phyloP scores from a whole-genome alignment of 352 stramenopile species.

The Globisporangium solare region DNA sequence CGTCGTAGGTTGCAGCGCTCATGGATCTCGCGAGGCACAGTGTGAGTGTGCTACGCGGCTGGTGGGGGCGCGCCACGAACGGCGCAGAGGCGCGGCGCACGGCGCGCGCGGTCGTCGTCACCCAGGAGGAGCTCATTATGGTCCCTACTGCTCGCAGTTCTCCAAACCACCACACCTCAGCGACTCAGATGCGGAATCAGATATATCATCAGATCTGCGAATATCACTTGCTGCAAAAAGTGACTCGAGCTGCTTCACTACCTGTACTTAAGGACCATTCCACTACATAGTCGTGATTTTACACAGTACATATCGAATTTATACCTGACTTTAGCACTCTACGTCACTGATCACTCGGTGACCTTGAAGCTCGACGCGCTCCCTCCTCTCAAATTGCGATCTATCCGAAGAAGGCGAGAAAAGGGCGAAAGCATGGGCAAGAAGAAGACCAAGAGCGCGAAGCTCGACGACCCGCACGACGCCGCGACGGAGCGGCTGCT shows the following conservation, averaged over 20 bases:
- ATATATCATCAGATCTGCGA: not conserved
- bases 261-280: not conserved
- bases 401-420: slow-evolving; percentile 22
- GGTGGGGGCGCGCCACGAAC: slow-evolving; percentile 5
- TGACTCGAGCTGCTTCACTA: too few species aligned
- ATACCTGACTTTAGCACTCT: not conserved
- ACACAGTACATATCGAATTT: too few species aligned
- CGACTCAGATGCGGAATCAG: not conserved
- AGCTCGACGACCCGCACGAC: slow-evolving; percentile 32
- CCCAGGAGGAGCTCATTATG: slow-evolving; percentile 5
- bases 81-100: not conserved
- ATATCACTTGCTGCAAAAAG: not conserved
- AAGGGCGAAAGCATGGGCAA: slow-evolving; percentile 47
- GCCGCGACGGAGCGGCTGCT: slow-evolving; percentile 48
- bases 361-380: slow-evolving; percentile 26
- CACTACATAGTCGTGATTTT: not conserved
- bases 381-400: slow-evolving; percentile 17
- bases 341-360: slow-evolving; percentile 11
- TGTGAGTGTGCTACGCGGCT: slow-evolving; percentile 5
- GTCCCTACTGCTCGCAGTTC: too few species aligned
- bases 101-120: not conserved
- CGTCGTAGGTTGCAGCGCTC: not conserved
- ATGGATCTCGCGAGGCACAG: not conserved
- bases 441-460: slow-evolving; percentile 51
- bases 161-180: not conserved